Conservation (phyloP, 192 early-diverging fungal genomes). For the Irineochytrium annulatum region DNA sequence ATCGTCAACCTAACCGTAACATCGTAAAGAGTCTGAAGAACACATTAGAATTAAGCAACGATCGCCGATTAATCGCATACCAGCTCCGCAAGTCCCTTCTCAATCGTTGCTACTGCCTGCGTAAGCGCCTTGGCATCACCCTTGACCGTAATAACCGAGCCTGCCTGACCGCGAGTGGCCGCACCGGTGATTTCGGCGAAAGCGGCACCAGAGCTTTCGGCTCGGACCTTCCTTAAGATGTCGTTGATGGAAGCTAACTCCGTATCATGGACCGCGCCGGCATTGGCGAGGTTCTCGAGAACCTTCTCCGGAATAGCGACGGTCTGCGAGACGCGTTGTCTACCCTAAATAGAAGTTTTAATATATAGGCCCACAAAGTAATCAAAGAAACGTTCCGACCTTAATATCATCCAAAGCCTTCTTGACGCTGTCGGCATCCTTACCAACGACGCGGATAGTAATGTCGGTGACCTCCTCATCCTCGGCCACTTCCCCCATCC, state of each 20-base stretch:
- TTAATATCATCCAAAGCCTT: constrained; percentile 22
- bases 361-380: not conserved
- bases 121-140: constrained; percentile 37
- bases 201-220: constrained; percentile 20
- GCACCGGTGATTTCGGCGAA: constrained; percentile 23
- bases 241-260: constrained; percentile 35
- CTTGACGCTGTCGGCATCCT: constrained; percentile 13
- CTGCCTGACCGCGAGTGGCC: constrained; percentile 16
- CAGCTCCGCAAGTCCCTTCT: constrained; percentile 27
- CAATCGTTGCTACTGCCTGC: constrained; percentile 5
- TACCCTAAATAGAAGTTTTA: constrained; percentile 17
- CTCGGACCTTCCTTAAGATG: constrained; percentile 37
- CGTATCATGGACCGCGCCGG: constrained; percentile 15
- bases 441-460: constrained; percentile 9
- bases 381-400: constrained; percentile 15
- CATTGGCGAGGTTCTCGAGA: constrained; percentile 20
- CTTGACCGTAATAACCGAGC: constrained; percentile 24
- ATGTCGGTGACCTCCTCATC: constrained; percentile 9
- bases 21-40: constrained; percentile 51
- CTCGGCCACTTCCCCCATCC: constrained; percentile 17
- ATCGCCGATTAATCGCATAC: constrained; percentile 5
- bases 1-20: constrained; percentile 32
- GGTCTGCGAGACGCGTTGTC: constrained; percentile 26
- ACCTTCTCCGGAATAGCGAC: constrained; percentile 36
- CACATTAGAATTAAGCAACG: not conserved